Base-by-base conservation (phyloP, 129 eudicot genomes). In the Smallanthus sonchifolius region DNA sequence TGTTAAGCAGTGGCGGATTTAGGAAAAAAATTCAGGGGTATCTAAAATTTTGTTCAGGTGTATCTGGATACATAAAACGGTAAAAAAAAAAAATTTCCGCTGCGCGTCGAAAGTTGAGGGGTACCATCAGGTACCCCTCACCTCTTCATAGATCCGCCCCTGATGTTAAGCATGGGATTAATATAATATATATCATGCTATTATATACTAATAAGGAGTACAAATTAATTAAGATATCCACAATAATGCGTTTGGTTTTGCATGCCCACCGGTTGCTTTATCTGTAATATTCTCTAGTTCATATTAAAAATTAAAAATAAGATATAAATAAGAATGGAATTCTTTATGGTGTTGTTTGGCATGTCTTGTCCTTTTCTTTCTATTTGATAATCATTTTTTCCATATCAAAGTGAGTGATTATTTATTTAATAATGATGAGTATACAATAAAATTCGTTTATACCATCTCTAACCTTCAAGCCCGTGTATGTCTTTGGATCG, bases 171-270 rank as follows among this genome's bases (percentile, higher is more conserved):
- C 78, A 62, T 74, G 70, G 17, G 17, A 61, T 62, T 32, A 61
- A 15, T 35, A 59, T 45, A 45, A 61, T 32, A 71, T 73, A 28
- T 42, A 28, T 30, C 11, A 40, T 40, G 68, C 24, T 44, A 59
- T 73, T 28, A 10, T 45, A 59, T 45, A 42, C 36, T 36, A 61
- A 3, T 19, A 70, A 32, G 45, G 70, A 74, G 70, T 62, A 49
- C 63, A 74, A 48, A 32, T 62, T 74, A 61, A 43, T 74, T 45
- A 74, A 61, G 62, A 45, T 40, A 65, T 39, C 76, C 56, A 72
- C 56, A 40, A 57, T 56, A 61, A 72, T 72, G 40, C 20, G 78
- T 61, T 32, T 49, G 35, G 20, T 74, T 74, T 38, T 62, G 13
- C 61, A 66, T 66, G 52, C 40, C 77, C 60, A 63, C 62, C 48